Conservation (phyloP, 768 basidiomycete species). For the Trametes elegans region DNA sequence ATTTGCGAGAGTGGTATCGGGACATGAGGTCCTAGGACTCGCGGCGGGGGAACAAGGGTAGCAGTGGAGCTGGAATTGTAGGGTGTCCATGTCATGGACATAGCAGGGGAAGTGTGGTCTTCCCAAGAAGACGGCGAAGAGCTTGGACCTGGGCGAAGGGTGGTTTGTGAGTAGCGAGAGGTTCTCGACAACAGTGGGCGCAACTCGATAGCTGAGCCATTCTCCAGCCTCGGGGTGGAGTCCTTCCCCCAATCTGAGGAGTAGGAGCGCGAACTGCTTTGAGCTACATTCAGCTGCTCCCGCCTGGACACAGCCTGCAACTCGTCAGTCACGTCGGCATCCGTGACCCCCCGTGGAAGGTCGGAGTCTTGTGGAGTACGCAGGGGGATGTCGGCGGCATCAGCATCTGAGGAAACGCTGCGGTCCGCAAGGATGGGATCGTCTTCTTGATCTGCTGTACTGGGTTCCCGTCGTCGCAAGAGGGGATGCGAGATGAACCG, state of each 20-base stretch:
- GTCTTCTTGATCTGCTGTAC: slow-evolving; percentile 18
- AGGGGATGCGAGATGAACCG: slow-evolving; percentile 22
- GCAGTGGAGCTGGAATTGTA: slow-evolving; percentile 1
- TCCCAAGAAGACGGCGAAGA: neutral
- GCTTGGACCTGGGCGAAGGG: neutral
- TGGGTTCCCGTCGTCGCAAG: slow-evolving; percentile 22
- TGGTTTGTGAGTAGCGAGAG: neutral
- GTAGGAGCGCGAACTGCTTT: neutral
- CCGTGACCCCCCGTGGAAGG: neutral
- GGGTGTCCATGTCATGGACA: neutral
- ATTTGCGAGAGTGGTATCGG: slow-evolving; percentile 56
- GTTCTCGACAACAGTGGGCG: neutral
- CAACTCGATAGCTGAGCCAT: slow-evolving; percentile 2
- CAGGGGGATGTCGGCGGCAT: neutral
- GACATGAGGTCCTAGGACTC: slow-evolving; percentile 28
- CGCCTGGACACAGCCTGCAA: neutral
- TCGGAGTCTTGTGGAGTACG: neutral
- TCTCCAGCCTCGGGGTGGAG: neutral
- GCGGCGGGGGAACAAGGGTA: slow-evolving; percentile 7
- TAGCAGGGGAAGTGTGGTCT: neutral
- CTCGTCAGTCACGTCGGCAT: slow-evolving; percentile 22
- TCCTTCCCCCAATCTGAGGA: neutral
- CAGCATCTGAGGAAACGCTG: slow-evolving; percentile 9
- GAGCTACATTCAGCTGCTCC: neutral
- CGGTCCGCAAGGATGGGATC: slow-evolving; percentile 6